Conservation (phyloP, 495 filamentous ascomycete species). For the Amphirosellinia nigrospora region DNA sequence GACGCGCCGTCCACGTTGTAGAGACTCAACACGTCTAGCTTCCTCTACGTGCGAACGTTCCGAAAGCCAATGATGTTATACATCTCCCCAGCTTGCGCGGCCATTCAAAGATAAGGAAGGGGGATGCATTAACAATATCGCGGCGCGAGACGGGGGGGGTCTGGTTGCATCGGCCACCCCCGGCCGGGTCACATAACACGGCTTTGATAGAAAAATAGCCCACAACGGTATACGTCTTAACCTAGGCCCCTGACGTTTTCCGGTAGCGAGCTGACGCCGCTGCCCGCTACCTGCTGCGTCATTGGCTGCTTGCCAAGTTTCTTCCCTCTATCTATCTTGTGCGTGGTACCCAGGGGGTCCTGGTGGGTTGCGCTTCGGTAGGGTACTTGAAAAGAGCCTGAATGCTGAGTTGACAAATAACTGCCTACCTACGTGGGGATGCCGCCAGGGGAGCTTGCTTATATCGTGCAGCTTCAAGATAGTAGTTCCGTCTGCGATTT, state of each 20-base stretch:
- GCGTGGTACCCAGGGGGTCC: neutral
- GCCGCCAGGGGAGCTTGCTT: neutral
- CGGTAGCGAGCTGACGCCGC: slow-evolving; percentile 12
- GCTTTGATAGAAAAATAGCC: slow-evolving; percentile 11
- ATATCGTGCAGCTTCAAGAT: neutral
- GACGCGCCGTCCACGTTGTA: neutral
- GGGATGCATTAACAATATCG: neutral
- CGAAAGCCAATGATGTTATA: neutral
- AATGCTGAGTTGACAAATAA: slow-evolving; percentile 25
- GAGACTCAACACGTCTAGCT: neutral
- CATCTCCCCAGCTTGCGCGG: neutral
- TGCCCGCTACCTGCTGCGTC: neutral
- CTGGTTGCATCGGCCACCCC: neutral
- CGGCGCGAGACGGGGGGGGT: neutral
- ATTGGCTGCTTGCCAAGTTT: slow-evolving; percentile 10
- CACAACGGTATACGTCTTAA: neutral
- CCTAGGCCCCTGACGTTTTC: neutral
- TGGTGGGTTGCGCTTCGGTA: slow-evolving; percentile 9
- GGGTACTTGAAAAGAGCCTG: slow-evolving; percentile 19
- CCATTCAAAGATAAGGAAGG: neutral
- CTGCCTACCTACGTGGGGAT: neutral
- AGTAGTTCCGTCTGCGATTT: neutral
- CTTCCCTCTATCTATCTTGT: neutral
- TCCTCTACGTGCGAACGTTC: neutral
- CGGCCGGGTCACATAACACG: neutral